A percentile compares a stretch with the other conserved stretches of the same genome.
Evolutionary conservation across 2,329 filamentous ascomycete genomes (phyloP).

Genomic region (Xylariaceae sp.): DNA sequence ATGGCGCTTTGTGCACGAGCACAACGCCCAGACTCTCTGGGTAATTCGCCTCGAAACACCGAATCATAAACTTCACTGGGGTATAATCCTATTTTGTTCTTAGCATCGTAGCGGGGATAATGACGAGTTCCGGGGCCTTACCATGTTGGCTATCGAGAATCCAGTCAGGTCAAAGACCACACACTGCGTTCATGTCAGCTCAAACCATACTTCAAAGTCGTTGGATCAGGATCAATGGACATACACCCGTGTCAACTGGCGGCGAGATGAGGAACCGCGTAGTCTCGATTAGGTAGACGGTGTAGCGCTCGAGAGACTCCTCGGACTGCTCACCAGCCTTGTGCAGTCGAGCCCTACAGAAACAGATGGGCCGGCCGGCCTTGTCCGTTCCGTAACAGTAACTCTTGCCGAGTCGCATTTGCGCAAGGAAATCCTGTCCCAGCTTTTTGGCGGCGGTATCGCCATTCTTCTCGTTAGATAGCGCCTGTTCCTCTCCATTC

Average conservation of each 20-base stretch:
- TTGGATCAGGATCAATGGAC: conserved; percentile 33
- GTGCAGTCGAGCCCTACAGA: conserved; percentile 79
- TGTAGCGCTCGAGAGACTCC: conserved; percentile 78
- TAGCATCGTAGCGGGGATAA: conserved; percentile 11
- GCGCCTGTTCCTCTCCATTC: conserved; percentile 65
- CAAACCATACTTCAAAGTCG: neutral
- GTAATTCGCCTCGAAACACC: conserved; percentile 98
- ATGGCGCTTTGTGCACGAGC: conserved; percentile 91
- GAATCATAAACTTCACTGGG: conserved; percentile 98
- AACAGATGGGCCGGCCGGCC: conserved; percentile 76
- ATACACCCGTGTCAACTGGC: conserved; percentile 86
- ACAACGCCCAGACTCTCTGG: conserved; percentile 87
- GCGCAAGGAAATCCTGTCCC: conserved; percentile 71
- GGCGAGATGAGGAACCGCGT: conserved; percentile 74
- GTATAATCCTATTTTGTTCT: conserved; percentile 66
- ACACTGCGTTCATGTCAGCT: conserved; percentile 49
- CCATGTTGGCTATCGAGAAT: conserved; percentile 94
- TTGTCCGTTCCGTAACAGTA: conserved; percentile 86
- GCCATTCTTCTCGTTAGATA: conserved; percentile 51
- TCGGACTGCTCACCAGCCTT: conserved; percentile 76
- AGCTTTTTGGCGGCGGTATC: conserved; percentile 60
- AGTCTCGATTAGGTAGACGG: conserved; percentile 91
- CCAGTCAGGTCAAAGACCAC: conserved; percentile 94
- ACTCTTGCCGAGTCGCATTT: conserved; percentile 86
- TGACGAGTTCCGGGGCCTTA: conserved; percentile 33